Evolutionary conservation across 176 grass and related monocot species (phyloP), one percentile per base, ranked within the genome.

Genomic region (Bothriochloa decipiens): DNA sequence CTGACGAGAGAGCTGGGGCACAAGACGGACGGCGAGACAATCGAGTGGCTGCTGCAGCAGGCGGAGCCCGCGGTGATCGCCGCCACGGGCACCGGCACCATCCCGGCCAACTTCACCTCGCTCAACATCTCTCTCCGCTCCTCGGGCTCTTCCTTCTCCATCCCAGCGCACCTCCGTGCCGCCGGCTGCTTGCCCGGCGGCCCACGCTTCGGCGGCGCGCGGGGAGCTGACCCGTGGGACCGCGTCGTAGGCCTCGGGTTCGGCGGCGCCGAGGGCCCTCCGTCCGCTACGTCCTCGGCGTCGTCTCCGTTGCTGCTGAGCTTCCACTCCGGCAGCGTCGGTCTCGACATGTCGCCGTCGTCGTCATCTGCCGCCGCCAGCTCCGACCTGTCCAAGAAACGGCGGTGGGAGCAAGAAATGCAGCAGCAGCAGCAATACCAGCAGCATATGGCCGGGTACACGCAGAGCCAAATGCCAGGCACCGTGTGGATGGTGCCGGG

Each of bases 31-130:
- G 96, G 96, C 42, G 96, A 98, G 86, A 98, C 96, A 39, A 98
- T 98, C 71, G 96, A 98, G 93, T 98, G 96, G 96, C 86, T 98
- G 29, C 88, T 98, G 71, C 96, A 98, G 86, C 96, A 98, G 73
- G 93, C 96, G 17, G 93, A 98, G 70, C 96, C 96, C 3, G 93
- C 96, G 0, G 96, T 98, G 83, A 93, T 98, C 69, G 96, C 96
- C 1, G 96, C 96, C 45, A 98, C 96, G 13, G 96, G 96, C 36
- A 98, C 96, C 1, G 96, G 96, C 41, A 98, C 93, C 65, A 95
- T 98, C 69, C 96, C 96, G n/a, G 91, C 93, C 60, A 98, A 98
- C 85, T 98, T 98, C 87, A 95, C 93, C 66, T 95, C 96, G 4
- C 83, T 98, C 53, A 98, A 98, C 79, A 95, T 98, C 85, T 95